Percentiles rank a stretch among this genome's conserved stretches.
These are phyloP conservation scores for Claviceps paspali DNA, from an alignment of 2,329 filamentous ascomycete genomes.

Conservation along the genomic window DNA sequence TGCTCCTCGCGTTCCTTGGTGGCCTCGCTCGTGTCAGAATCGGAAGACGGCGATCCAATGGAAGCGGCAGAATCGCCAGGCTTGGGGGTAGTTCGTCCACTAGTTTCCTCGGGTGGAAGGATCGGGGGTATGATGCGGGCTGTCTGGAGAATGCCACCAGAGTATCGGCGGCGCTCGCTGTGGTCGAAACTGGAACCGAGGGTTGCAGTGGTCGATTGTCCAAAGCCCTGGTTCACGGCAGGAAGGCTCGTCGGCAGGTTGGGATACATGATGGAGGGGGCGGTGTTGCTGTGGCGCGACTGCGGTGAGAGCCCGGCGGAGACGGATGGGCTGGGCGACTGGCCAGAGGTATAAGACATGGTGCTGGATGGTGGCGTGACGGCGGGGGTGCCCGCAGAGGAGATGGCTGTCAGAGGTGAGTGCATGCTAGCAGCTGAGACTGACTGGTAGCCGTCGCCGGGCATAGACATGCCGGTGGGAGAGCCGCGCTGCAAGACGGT, in stretches of 20 bases:
- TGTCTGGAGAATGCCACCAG: slow-evolving; percentile 51
- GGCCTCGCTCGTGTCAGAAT: slow-evolving; percentile 36
- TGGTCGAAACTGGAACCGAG: slow-evolving; percentile 52
- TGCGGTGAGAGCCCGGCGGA: slow-evolving; percentile 50
- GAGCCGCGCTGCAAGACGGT: slow-evolving; percentile 25
- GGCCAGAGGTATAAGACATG: slow-evolving; percentile 62
- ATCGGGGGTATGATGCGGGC: slow-evolving; percentile 30
- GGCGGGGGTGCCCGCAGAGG: slow-evolving; percentile 56
- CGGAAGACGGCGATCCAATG: slow-evolving; percentile 38
- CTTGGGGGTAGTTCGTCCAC: slow-evolving; percentile 29
- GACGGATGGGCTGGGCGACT: slow-evolving; percentile 59
- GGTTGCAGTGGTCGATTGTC: slow-evolving; percentile 54
- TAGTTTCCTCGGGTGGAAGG: slow-evolving; percentile 19
- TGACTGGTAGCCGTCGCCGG: slow-evolving; percentile 22
- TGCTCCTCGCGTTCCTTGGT: slow-evolving; percentile 43
- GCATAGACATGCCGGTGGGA: slow-evolving; percentile 17
- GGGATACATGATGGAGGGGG: slow-evolving; percentile 56
- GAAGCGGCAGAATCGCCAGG: slow-evolving; percentile 26
- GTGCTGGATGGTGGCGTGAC: slow-evolving; percentile 62
- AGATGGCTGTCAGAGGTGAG: slow-evolving; percentile 42
- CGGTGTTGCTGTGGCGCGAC: slow-evolving; percentile 43
- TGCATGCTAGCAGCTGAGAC: slow-evolving; percentile 41
- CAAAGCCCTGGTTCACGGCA: slow-evolving; percentile 54
- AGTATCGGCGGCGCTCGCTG: slow-evolving; percentile 49
- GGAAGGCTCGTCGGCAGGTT: slow-evolving; percentile 41